Base-by-base conservation (phyloP, 345 rosid species). In the Populus alba region DNA sequence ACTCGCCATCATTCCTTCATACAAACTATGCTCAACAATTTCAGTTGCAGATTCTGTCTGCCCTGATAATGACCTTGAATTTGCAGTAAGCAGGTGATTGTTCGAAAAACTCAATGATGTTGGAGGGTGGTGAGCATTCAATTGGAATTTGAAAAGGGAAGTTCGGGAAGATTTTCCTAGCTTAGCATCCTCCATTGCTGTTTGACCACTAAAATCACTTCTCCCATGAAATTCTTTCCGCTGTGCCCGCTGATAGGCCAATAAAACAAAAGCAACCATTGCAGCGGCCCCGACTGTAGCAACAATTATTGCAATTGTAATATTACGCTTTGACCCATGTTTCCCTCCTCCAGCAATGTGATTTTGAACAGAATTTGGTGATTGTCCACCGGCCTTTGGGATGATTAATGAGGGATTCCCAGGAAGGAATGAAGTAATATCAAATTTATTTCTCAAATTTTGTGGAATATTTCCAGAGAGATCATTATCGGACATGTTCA, bases 101-200 rank as follows among this genome's bases (percentile, higher is more conserved):
- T 95, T 90, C 29, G 99, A 95, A 83, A 93, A 93, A 84, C 98
- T 92, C 84, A 88, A 79, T 5, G 96, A 93, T 63, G 92, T 77
- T 29, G 89, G 87, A 10, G 86, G 91, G 17, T 83, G 85, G 78
- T 81, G 94, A 76, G 63, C 85, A 80, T 87, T 89, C 43, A 92
- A 73, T 74, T 89, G 88, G 84, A 92, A 90, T 75, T 89, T 90
- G 83, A 92, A 91, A 70, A 92, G 82, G 35, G 93, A 88, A 76
- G 94, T 84, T 71, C 88, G 90, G 38, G 91, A 81, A 77, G 87
- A 78, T 79, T 92, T 77, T 81, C 90, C 92, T 71, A 59, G 66
- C 88, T 91, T 94, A 39, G 84, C 86, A 74, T 90, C 90, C 61
- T 88, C 87, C 73, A 75, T 88, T 2, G 87, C 31, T 39, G 83